Evolutionary conservation across 768 basidiomycete species (phyloP).

Genomic region (Mycena vitilis): DNA sequence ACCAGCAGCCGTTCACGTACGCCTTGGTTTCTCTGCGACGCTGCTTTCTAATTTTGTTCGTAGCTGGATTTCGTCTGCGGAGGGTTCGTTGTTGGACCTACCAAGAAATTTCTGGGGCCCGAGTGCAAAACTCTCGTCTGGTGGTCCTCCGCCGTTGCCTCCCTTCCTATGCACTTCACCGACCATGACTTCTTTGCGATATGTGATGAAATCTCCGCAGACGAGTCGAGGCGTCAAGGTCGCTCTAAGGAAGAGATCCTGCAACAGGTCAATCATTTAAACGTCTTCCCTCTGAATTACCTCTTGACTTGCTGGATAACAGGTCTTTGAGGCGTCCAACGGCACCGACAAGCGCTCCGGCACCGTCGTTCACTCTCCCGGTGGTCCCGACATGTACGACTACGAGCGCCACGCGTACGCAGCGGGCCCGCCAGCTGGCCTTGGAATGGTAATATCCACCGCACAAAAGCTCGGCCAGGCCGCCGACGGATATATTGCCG

Average conservation of each 20-base stretch:
- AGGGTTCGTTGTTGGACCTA: slow-evolving; percentile 9
- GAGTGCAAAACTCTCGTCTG: slow-evolving; percentile 29
- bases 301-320: no score
- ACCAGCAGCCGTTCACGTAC: slow-evolving; percentile 22
- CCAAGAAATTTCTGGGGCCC: slow-evolving; percentile 22
- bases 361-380: slow-evolving; percentile 7
- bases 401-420: slow-evolving; percentile 20
- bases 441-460: neutral
- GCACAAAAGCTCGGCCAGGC: slow-evolving; percentile 5
- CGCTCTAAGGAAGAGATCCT: slow-evolving; percentile 9
- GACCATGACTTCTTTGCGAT: slow-evolving; percentile 27
- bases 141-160: neutral
- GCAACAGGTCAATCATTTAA: slow-evolving; percentile 11
- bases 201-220: slow-evolving; percentile 14
- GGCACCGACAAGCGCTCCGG: slow-evolving; percentile 24
- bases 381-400: slow-evolving; percentile 29
- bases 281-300: no score
- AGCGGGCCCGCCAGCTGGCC: neutral
- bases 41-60: neutral
- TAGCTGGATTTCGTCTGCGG: slow-evolving; percentile 20
- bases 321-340: slow-evolving; percentile 19
- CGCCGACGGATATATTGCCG: slow-evolving; percentile 10
- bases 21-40: neutral
- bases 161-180: slow-evolving; percentile 10
- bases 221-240: slow-evolving; percentile 12